A percentile compares a stretch with the other conserved stretches of the same genome.
Evolutionary conservation across 345 rosid species (phyloP).

Genomic region (Eucalyptus dawsonii): DNA sequence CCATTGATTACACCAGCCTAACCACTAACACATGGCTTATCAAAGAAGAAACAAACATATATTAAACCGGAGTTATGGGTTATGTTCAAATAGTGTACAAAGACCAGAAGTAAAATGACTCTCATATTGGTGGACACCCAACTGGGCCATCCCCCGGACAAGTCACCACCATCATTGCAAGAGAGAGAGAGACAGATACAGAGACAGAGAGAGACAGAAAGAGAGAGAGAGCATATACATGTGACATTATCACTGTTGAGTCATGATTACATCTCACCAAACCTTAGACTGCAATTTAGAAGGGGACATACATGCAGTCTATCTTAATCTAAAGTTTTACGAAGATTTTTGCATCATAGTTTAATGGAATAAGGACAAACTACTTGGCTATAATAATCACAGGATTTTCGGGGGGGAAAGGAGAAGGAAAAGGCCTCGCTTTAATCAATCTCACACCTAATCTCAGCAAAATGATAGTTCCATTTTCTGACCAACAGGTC

Average conservation of each 20-base stretch:
- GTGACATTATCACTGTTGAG: neutral
- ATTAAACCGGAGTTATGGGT: neutral
- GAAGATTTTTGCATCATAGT: neutral
- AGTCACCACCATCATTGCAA: neutral
- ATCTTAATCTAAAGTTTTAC: neutral
- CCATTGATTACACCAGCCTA: neutral
- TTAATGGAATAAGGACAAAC: neutral
- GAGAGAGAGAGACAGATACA: neutral
- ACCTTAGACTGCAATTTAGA: neutral
- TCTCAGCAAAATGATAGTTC: conserved; percentile 19
- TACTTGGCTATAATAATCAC: neutral
- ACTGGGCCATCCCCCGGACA: neutral
- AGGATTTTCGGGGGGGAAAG: neutral
- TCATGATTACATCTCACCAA: neutral
- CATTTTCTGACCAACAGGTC: neutral
- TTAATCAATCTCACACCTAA: neutral
- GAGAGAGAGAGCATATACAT: neutral
- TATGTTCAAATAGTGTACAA: neutral
- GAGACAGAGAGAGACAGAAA: neutral
- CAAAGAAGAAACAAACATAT: neutral
- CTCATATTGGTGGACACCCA: neutral
- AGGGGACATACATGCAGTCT: neutral
- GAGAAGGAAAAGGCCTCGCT: neutral
- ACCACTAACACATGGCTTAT: neutral
- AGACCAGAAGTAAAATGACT: neutral